These are phyloP conservation scores for Lasiosphaeria miniovina DNA, from an alignment of 495 filamentous ascomycete genomes.

Conservation along the genomic window DNA sequence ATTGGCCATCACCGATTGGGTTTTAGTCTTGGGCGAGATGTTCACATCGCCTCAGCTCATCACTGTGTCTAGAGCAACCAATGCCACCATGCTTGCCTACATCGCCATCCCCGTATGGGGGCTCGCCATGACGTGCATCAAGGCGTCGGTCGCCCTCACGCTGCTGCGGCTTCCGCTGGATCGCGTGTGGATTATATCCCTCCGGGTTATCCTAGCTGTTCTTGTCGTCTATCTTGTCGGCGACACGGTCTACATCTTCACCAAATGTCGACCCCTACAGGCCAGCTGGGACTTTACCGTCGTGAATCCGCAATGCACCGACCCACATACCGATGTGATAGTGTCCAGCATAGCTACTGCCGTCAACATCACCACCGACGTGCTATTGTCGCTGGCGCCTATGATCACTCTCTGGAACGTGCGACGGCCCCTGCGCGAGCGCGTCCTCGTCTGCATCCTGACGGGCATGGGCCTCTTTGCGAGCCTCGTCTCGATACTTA, in stretches of 20 bases:
- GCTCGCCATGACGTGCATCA: constrained; percentile 22
- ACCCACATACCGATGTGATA: constrained; percentile 5
- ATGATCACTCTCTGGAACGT: constrained; percentile 20
- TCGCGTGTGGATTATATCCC: constrained; percentile 1
- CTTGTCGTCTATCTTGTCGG: constrained; percentile 13
- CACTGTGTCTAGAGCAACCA: background rate
- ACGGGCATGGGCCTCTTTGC: constrained; percentile 23
- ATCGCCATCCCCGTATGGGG: constrained; percentile 20
- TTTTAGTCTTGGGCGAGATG: constrained; percentile 9
- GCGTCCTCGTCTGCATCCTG: constrained; percentile 23
- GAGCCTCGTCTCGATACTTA: constrained; percentile 15
- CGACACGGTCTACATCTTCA: constrained; percentile 17
- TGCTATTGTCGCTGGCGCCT: constrained; percentile 18
- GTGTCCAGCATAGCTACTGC: constrained; percentile 14
- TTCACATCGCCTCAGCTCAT: constrained; percentile 6
- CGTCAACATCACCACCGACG: constrained; percentile 22
- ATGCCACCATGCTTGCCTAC: constrained; percentile 11
- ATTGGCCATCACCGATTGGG: constrained; percentile 18
- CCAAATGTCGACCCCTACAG: constrained; percentile 17
- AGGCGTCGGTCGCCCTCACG: constrained; percentile 19
- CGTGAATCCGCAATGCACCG: constrained; percentile 2
- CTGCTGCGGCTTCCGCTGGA: constrained; percentile 18
- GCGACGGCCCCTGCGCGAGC: constrained; percentile 19
- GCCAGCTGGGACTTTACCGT: constrained; percentile 19
- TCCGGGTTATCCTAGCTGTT: constrained; percentile 11